A percentile compares a stretch with the other conserved stretches of the same genome.
Evolutionary conservation across 2,329 filamentous ascomycete genomes (phyloP).

Genomic region (Monosporascus ibericus): DNA sequence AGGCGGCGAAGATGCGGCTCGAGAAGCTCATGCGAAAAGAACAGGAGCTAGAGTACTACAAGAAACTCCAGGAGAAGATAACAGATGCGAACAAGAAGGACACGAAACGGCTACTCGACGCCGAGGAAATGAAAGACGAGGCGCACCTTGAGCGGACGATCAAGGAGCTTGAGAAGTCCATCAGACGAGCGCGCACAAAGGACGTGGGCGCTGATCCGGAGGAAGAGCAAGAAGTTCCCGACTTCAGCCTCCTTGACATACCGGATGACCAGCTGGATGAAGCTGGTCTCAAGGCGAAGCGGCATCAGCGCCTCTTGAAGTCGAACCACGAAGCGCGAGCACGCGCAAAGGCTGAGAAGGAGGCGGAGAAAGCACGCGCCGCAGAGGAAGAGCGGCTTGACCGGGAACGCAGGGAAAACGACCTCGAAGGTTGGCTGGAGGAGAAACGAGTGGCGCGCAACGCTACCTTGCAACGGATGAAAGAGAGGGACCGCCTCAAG

Average conservation of each 20-base stretch:
- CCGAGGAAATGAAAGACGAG: constrained; percentile 90
- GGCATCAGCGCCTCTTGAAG: constrained; percentile 87
- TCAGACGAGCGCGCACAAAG: constrained; percentile 86
- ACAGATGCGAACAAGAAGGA: constrained; percentile 85
- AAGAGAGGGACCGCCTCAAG: constrained; percentile 87
- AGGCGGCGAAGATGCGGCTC: constrained; percentile 93
- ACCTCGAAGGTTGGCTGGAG: constrained; percentile 81
- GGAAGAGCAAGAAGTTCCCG: constrained; percentile 73
- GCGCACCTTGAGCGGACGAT: constrained; percentile 75
- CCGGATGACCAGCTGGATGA: constrained; percentile 93
- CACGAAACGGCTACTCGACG: constrained; percentile 75
- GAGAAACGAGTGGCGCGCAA: constrained; percentile 71
- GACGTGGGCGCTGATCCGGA: constrained; percentile 80
- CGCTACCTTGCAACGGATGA: constrained; percentile 74
- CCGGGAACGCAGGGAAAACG: constrained; percentile 72
- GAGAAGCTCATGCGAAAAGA: constrained; percentile 96
- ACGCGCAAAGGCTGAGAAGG: constrained; percentile 93
- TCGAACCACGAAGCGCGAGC: constrained; percentile 89
- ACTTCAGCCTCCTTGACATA: constrained; percentile 82
- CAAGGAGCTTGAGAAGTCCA: constrained; percentile 82
- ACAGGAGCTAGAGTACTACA: constrained; percentile 90
- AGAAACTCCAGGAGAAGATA: constrained; percentile 68
- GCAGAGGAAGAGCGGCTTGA: constrained; percentile 82
- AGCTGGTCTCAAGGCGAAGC: constrained; percentile 83
- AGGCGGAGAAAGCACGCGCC: constrained; percentile 77